phyloP scores from a whole-genome alignment of 176 grass and related monocot species.

The Cenchrus americanus region DNA sequence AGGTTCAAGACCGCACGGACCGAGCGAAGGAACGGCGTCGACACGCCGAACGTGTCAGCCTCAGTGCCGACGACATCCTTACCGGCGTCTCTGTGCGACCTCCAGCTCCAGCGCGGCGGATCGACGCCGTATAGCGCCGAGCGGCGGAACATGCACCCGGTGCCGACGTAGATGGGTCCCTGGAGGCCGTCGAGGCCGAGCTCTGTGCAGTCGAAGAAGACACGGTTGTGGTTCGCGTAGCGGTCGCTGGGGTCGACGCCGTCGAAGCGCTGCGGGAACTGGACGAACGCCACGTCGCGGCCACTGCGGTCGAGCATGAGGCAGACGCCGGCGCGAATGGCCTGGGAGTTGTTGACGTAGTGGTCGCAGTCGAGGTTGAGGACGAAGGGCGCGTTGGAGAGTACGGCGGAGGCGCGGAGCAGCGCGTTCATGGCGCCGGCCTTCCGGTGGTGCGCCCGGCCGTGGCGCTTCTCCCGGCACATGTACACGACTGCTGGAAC shows the following conservation, averaged over 20 bases:
- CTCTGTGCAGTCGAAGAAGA: conserved; percentile 82
- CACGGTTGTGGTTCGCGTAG: conserved; percentile 74
- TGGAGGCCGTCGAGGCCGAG: conserved; percentile 79
- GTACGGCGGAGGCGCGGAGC: conserved; percentile 35
- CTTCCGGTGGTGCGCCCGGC: conserved; percentile 26
- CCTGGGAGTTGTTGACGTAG: conserved; percentile 42
- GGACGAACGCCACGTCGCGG: conserved; percentile 52
- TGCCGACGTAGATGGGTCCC: conserved; percentile 48
- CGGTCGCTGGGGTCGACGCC: conserved; percentile 68
- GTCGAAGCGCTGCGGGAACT: conserved; percentile 80
- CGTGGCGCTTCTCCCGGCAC: conserved; percentile 26
- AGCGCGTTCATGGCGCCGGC: conserved; percentile 41
- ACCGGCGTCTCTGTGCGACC: not conserved
- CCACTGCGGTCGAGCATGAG: conserved; percentile 27
- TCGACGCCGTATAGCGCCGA: conserved; percentile 11
- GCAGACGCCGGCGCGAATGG: conserved; percentile 26
- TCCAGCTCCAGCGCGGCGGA: conserved; percentile 35
- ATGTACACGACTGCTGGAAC: conserved; percentile 19
- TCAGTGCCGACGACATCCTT: not conserved
- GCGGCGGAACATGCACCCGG: conserved; percentile 40
- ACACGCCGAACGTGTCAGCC: not conserved
- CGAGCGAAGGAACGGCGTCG: not conserved
- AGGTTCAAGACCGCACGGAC: not conserved
- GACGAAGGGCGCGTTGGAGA: conserved; percentile 40
- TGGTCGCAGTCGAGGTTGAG: conserved; percentile 52